Evolutionary conservation across 352 stramenopile species (phyloP).

Genomic region (Pilasporangium apinafurcum): DNA sequence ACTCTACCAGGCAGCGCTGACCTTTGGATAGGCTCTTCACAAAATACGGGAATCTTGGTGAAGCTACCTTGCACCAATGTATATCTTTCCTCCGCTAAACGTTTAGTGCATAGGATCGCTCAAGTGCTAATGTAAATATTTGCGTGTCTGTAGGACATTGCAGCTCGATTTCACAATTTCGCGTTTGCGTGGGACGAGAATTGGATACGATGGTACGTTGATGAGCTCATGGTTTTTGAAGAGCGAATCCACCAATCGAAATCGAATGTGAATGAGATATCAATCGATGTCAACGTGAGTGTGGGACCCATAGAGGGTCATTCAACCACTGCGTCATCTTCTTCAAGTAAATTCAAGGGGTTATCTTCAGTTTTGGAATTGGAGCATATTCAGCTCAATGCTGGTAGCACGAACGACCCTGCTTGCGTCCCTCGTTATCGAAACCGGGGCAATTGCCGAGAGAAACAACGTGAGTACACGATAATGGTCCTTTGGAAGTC

Average conservation of each 20-base stretch:
- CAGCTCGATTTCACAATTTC: conserved; percentile 18
- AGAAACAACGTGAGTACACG: conserved; percentile 28
- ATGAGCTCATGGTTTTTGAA: conserved; percentile 41
- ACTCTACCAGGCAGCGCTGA: conserved; percentile 1
- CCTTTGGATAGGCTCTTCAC: conserved; percentile 17
- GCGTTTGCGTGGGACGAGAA: conserved; percentile 34
- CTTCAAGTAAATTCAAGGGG: not conserved
- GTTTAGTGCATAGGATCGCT: not conserved
- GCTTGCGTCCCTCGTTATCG: conserved; percentile 24
- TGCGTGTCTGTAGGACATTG: conserved; percentile 13
- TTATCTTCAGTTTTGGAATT: conserved; percentile 8
- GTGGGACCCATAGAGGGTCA: conserved; percentile 1
- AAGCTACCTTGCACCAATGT: conserved; percentile 36
- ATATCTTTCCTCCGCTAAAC: not conserved
- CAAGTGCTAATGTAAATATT: not conserved
- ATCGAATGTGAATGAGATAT: not conserved
- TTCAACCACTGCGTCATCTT: not conserved
- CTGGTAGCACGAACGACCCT: conserved; percentile 16
- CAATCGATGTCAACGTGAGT: conserved; percentile 9
- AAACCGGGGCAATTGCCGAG: conserved; percentile 28
- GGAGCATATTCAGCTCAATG: conserved; percentile 16
- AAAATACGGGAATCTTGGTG: conserved; percentile 21
- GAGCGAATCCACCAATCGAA: conserved; percentile 14
- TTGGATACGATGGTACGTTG: conserved; percentile 61
- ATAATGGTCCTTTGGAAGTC: not conserved